Evolutionary conservation across 345 rosid genomes (phyloP).

Genomic region (Boechera retrofracta): DNA sequence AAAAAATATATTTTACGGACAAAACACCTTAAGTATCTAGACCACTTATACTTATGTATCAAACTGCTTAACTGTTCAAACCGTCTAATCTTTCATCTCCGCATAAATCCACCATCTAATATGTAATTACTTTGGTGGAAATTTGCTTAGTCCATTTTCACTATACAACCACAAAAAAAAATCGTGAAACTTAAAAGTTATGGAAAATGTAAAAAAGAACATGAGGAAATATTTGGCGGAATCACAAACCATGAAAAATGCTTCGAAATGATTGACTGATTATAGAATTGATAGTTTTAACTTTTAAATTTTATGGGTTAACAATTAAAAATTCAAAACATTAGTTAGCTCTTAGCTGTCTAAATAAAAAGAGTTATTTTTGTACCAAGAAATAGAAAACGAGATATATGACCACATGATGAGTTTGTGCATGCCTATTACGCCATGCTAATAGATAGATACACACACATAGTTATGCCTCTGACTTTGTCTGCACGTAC

Average conservation of each 20-base stretch:
- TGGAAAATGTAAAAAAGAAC: neutral
- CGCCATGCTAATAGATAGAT: conserved; percentile 32
- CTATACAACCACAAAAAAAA: too few relatives aligned
- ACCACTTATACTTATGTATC: too few relatives aligned
- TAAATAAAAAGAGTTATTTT: neutral
- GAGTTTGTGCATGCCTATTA: conserved; percentile 36
- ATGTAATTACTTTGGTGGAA: too few relatives aligned
- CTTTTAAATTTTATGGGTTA: neutral
- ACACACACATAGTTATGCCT: conserved; percentile 9
- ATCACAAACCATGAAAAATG: neutral
- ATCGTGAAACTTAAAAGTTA: neutral
- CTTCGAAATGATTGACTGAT: neutral
- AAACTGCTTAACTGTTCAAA: too few relatives aligned
- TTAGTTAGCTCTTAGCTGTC: neutral
- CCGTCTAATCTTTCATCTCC: too few relatives aligned
- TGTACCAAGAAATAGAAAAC: neutral
- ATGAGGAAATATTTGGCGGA: neutral
- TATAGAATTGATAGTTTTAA: neutral
- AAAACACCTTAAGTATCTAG: too few relatives aligned
- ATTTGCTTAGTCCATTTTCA: too few relatives aligned
- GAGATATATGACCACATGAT: conserved; percentile 18
- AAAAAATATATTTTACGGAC: too few relatives aligned
- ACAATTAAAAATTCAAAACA: neutral
- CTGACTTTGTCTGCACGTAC: conserved; percentile 39
- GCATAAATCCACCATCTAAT: too few relatives aligned